phyloP scores from a whole-genome alignment of 2,329 filamentous ascomycete genomes.

The Zymoseptoria pseudotritici region DNA sequence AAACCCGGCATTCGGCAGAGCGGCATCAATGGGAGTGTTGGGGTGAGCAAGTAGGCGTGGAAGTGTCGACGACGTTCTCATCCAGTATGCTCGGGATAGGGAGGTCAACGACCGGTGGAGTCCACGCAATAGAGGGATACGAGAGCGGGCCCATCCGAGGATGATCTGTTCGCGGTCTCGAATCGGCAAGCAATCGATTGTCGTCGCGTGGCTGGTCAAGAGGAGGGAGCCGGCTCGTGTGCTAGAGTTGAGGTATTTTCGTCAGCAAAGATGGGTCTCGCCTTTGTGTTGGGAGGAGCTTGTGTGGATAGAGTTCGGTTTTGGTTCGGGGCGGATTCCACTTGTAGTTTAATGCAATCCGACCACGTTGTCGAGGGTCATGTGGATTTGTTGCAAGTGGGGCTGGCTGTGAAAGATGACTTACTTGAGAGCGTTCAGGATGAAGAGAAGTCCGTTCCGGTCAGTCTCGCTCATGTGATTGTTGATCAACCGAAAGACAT shows the following conservation, averaged over 20 bases:
- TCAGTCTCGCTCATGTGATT: conserved; percentile 43
- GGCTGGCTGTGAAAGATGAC: conserved; percentile 10
- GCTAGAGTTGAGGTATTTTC: conserved; percentile 32
- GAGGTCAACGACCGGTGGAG: conserved; percentile 51
- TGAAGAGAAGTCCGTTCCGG: conserved; percentile 42
- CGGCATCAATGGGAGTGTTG: conserved; percentile 49
- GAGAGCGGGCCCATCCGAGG: conserved; percentile 53
- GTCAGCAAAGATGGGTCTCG: conserved; percentile 12
- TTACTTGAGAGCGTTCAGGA: conserved; percentile 49
- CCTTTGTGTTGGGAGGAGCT: conserved; percentile 11
- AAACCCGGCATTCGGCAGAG: conserved; percentile 42
- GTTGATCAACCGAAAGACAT: conserved; percentile 43
- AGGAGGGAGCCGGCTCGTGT: conserved; percentile 56
- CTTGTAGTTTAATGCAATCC: not conserved
- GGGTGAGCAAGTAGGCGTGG: conserved; percentile 51
- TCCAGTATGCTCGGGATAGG: conserved; percentile 49
- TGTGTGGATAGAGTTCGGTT: not conserved
- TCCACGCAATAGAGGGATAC: conserved; percentile 47
- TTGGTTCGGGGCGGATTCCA: not conserved
- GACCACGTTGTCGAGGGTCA: not conserved
- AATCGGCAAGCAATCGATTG: conserved; percentile 55
- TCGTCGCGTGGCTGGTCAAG: conserved; percentile 59
- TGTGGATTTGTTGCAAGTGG: not conserved
- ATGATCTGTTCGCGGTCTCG: conserved; percentile 56
- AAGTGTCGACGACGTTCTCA: conserved; percentile 50